Percentiles rank a stretch among this genome's conserved stretches.
These are phyloP conservation scores for Stachybotrys elegans DNA, from an alignment of 2,329 filamentous ascomycete species.

Conservation along the genomic window DNA sequence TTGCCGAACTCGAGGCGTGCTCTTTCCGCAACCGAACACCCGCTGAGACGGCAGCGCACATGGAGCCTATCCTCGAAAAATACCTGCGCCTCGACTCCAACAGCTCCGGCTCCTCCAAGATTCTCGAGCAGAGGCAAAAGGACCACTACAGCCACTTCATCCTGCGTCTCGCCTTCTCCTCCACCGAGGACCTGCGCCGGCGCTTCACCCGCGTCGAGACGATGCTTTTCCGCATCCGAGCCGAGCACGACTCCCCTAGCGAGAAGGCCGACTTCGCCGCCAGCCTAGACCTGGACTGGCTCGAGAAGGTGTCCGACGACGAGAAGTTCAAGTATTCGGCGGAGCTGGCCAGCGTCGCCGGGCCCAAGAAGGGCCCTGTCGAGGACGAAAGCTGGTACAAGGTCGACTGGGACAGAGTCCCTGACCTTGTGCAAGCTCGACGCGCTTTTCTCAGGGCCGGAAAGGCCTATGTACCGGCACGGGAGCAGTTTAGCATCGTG, in stretches of 20 bases:
- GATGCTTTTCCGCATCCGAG: conserved; percentile 79
- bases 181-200: conserved; percentile 82
- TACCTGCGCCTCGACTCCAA: conserved; percentile 77
- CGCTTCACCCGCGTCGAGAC: conserved; percentile 85
- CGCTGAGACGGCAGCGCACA: conserved; percentile 77
- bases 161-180: conserved; percentile 83
- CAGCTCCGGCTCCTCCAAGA: conserved; percentile 52
- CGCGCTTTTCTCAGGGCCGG: conserved; percentile 72
- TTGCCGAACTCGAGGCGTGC: conserved; percentile 87
- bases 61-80: conserved; percentile 83
- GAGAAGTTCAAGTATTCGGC: conserved; percentile 64
- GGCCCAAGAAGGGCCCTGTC: conserved; percentile 27
- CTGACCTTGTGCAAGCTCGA: conserved; percentile 78
- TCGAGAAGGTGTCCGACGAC: conserved; percentile 74
- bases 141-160: conserved; percentile 99
- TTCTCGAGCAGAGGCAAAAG: conserved; percentile 75
- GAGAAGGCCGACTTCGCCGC: conserved; percentile 76
- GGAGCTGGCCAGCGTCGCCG: conserved; percentile 51
- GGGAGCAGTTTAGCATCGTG: conserved; percentile 85
- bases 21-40: conserved; percentile 86
- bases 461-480: conserved; percentile 84
- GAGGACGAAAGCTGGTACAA: conserved; percentile 94
- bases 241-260: conserved; percentile 67
- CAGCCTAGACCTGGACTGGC: conserved; percentile 79
- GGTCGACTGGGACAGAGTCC: conserved; percentile 90